Conservation (phyloP, 805 yeast genomes). For the Millerozyma miso region DNA sequence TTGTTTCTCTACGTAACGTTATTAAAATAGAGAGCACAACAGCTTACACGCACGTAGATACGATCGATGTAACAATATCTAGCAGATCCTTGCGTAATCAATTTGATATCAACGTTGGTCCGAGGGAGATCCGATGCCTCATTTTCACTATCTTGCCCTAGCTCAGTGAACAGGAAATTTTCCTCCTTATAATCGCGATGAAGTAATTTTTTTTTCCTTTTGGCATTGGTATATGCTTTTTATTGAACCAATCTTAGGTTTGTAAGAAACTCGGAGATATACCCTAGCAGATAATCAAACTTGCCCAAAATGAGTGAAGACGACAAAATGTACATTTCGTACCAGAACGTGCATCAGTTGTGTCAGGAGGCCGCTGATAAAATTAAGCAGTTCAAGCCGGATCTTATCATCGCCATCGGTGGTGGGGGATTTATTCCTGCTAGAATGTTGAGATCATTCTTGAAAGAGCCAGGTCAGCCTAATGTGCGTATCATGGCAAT, state of each 20-base stretch:
- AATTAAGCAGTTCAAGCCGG: conserved; percentile 73
- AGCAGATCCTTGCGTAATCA: too few relatives aligned
- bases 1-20: too few relatives aligned
- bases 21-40: too few relatives aligned
- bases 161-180: background rate
- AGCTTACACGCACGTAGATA: too few relatives aligned
- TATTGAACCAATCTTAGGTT: background rate
- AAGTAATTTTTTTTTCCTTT: background rate
- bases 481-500: conserved; percentile 94
- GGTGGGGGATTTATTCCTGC: conserved; percentile 99
- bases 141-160: background rate
- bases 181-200: background rate
- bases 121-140: background rate
- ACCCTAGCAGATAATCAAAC: too few relatives aligned
- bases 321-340: conserved; percentile 66
- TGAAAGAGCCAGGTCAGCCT: conserved; percentile 82
- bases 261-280: background rate
- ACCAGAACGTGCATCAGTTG: conserved; percentile 75
- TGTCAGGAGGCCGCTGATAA: conserved; percentile 61
- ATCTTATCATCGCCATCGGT: conserved; percentile 90
- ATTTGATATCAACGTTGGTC: too few relatives aligned
- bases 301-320: conserved; percentile 11
- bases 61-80: too few relatives aligned
- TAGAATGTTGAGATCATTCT: conserved; percentile 87
- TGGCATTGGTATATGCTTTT: background rate